Percentiles rank a stretch among this genome's conserved stretches.
Conservation (phyloP, 331 rosid genomes). For the Acacia pycnantha region DNA sequence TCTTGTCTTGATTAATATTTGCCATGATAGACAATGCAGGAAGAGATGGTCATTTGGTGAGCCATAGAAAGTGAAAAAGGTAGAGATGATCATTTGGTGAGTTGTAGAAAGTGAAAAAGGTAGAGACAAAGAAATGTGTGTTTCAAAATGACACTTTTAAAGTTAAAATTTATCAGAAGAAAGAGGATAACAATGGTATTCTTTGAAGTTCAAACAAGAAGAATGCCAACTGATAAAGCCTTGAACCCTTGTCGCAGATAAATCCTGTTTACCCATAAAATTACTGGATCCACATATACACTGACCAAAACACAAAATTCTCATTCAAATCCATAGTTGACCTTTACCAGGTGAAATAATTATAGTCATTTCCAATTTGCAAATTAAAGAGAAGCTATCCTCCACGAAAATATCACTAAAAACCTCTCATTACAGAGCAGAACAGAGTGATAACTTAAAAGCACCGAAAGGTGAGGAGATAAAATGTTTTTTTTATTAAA, state of each 20-base stretch:
- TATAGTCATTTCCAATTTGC: not conserved
- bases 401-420: not conserved
- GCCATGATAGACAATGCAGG: not conserved
- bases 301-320: not conserved
- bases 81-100: not conserved
- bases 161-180: not conserved
- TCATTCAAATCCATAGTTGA: not conserved
- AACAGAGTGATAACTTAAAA: not conserved
- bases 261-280: not conserved
- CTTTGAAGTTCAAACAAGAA: not conserved
- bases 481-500: not conserved
- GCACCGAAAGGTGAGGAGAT: not conserved
- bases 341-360: not conserved
- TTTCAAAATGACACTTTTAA: not conserved
- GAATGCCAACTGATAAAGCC: not conserved
- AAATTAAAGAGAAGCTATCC: not conserved
- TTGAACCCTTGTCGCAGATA: not conserved
- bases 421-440: not conserved
- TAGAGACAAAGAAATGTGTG: not conserved
- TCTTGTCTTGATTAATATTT: not conserved
- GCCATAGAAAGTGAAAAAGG: not conserved
- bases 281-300: not conserved
- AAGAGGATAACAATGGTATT: not conserved
- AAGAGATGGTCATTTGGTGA: not conserved
- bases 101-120: not conserved